A percentile compares a stretch with the other conserved stretches of the same genome.
These are phyloP conservation scores for Plantago rigida DNA, from an alignment of 305 asterid species.

Conservation along the genomic window DNA sequence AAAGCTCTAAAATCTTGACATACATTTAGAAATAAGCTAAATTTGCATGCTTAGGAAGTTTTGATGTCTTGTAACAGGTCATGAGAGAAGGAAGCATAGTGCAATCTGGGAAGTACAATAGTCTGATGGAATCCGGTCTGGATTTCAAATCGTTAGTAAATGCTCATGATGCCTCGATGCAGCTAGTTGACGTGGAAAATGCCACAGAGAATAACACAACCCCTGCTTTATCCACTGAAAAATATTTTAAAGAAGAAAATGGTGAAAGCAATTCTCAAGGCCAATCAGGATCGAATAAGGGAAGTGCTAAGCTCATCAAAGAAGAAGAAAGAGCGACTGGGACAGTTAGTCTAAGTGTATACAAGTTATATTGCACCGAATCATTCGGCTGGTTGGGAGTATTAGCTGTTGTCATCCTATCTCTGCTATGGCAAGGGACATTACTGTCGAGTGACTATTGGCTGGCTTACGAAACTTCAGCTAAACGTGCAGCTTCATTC, in stretches of 20 bases:
- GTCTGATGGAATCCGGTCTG: slow-evolving; percentile 45
- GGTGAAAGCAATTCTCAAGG: slow-evolving; percentile 41
- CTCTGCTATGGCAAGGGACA: slow-evolving; percentile 69
- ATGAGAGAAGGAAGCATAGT: slow-evolving; percentile 85
- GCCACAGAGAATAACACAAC: slow-evolving; percentile 27
- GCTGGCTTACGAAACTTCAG: slow-evolving; percentile 86
- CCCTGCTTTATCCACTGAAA: slow-evolving; percentile 33
- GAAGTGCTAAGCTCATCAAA: slow-evolving; percentile 65
- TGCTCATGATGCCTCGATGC: slow-evolving; percentile 89
- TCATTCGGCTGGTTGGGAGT: slow-evolving; percentile 84
- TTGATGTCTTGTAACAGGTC: slow-evolving; percentile 44
- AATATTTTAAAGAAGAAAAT: slow-evolving; percentile 45
- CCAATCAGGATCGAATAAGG: slow-evolving; percentile 30
- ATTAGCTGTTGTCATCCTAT: slow-evolving; percentile 35
- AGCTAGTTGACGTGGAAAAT: slow-evolving; percentile 74
- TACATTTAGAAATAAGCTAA: not conserved
- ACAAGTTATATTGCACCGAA: slow-evolving; percentile 71
- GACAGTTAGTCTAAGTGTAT: slow-evolving; percentile 57
- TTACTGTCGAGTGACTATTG: slow-evolving; percentile 75
- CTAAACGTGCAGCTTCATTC: slow-evolving; percentile 45
- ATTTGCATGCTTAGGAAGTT: not conserved
- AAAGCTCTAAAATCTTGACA: not conserved
- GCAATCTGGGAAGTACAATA: slow-evolving; percentile 72
- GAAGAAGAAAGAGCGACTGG: slow-evolving; percentile 93
- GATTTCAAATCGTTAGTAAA: slow-evolving; percentile 73